Evolutionary conservation across 78 protist species (phyloP), one percentile per base, ranked within the genome.

Genomic region (Cavenderia fasciculata): DNA sequence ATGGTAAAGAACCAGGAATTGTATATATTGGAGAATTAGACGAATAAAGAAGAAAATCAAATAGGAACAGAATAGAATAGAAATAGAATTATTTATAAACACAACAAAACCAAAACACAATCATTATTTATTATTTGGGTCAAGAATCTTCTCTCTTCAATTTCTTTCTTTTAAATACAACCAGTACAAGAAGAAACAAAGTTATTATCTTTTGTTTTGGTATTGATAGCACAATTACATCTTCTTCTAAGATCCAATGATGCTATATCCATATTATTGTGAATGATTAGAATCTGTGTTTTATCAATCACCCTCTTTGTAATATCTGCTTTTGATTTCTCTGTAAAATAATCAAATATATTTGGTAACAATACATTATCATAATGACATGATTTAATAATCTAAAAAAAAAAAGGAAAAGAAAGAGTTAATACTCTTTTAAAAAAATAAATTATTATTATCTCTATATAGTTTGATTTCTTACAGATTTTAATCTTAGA

Each of bases 181-280:
- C 79, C 79, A 27, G 92, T 85, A 52, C 92, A 85, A 18, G 86
- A 74, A 1, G 92, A 73, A 27, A 85, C 72, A 54, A 70, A 74
- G 16, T 57, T n/a, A n/a, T n/a, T 51, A 70, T 85, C 92, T 70
- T 57, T 68, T 38, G 49, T 25, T 57, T 85, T 85, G 25, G 85
- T 74, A 33, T 57, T 72, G 1, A 74, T 79, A 19, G 92, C 69
- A 70, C 92, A 85, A 41, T 85, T 51, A 43, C 92, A 85, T 57
- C 92, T 44, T 65, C 92, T 44, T 59, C 69, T 74, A 54, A 74
- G 41, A 70, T 85, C 92, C 52, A 85, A 51, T 33, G 74, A 31
- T 2, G 77, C 92, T 6, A 85, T 56, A 43, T 85, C 92, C 92
- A 85, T 85, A 40, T 85, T 74, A 43, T 85, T 85, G 33, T 85